Evolutionary conservation across 2,329 filamentous ascomycete species (phyloP), one percentile per base, ranked within the genome.

Genomic region (Hypoxylon sp.): DNA sequence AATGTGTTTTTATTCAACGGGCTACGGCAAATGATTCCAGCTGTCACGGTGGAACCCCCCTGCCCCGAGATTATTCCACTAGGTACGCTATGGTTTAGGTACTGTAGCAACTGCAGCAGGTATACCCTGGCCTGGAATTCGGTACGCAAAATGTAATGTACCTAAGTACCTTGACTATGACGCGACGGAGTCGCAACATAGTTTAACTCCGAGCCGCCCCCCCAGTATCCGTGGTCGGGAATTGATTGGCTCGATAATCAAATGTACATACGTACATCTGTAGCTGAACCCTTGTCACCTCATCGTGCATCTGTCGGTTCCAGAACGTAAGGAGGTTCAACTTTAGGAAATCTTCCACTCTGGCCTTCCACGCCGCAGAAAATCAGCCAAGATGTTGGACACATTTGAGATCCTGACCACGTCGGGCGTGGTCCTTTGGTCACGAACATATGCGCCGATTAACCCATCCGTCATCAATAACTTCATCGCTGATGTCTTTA

Each of bases 361-460:
- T 61, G 37, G 34, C 43, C 32, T 30, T 16, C 16, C 25, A 53
- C 30, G 11, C 43, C 34, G 4, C 45, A 30, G 32, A 45, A 57
- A 53, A 19, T 19, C 62, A 52, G 21, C 60, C 73, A 78, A 72
- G 62, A 98, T 98, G 95, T 83, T 99, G 81, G 96, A 99, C 83
- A 91, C 92, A 14, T 99, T 99, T 79, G 95, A 99, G 81, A 96
- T 99, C 71, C 81, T 99, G 67, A 97, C 95, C 65, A 97, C 95
- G 37, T 97, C 94, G 2, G 96, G 96, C 61, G 94, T 99, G 68
- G 96, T 99, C 62, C 88, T 99, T 59, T 99, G 96, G 96, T 97
- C 95, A 67, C 91, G 92, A 77, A 91, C 89, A 25, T 97, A 95
- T 78, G 89, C 90, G 58, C 86, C 91, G 1, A 89, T 97, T 76